phyloP scores from a whole-genome alignment of 768 basidiomycete genomes.

The Russula griseocarnosa region DNA sequence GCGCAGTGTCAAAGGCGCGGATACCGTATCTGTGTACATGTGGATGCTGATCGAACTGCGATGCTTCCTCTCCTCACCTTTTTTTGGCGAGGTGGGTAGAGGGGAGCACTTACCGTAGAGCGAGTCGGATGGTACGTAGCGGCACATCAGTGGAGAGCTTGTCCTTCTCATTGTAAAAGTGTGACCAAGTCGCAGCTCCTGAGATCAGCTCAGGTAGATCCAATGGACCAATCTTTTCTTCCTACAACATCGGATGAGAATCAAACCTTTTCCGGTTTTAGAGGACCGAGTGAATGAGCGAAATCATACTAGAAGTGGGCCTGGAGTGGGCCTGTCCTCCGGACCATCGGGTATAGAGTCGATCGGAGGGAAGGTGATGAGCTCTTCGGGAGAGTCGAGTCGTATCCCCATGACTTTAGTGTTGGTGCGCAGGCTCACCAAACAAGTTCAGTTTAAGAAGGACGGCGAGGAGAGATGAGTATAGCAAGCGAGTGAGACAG shows the following conservation, averaged over 20 bases:
- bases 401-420: slow-evolving; percentile 38
- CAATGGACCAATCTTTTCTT: slow-evolving; percentile 39
- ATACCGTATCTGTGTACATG: slow-evolving; percentile 64
- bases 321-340: slow-evolving; percentile 40
- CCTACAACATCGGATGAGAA: background rate
- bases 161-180: slow-evolving; percentile 59
- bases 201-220: slow-evolving; percentile 53
- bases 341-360: slow-evolving; percentile 42
- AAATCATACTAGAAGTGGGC: slow-evolving; percentile 35
- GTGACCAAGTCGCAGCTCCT: slow-evolving; percentile 68
- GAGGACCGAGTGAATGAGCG: background rate
- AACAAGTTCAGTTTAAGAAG: background rate
- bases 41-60: background rate
- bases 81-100: background rate
- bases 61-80: background rate
- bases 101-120: slow-evolving; percentile 52
- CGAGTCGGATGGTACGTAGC: slow-evolving; percentile 64
- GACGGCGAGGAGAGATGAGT: background rate
- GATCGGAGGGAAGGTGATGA: slow-evolving; percentile 39
- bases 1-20: slow-evolving; percentile 74
- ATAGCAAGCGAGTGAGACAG: no score
- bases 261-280: background rate
- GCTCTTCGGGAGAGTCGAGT: slow-evolving; percentile 42
- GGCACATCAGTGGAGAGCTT: slow-evolving; percentile 54
- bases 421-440: background rate